Conservation (phyloP, 768 basidiomycete species). For the Boletus barrowsii region DNA sequence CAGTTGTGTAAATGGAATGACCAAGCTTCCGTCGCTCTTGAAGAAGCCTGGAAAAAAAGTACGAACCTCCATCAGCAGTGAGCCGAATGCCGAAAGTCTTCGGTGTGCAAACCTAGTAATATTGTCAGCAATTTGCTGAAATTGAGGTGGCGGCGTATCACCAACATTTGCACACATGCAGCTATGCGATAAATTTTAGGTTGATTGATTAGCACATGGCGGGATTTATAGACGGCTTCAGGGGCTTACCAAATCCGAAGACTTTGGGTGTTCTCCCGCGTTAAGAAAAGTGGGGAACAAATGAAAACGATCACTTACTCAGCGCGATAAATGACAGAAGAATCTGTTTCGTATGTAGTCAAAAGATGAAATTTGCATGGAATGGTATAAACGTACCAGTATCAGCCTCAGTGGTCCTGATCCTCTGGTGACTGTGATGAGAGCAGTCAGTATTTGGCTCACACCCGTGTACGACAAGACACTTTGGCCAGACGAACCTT, state of each 20-base stretch:
- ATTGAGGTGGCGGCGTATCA: not conserved
- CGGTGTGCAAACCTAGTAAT: conserved; percentile 18
- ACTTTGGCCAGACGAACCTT: conserved; percentile 12
- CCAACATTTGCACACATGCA: conserved; percentile 26
- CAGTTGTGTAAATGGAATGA: not conserved
- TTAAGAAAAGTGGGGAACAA: conserved; percentile 9
- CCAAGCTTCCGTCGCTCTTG: not conserved
- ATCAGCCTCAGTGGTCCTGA: conserved; percentile 11
- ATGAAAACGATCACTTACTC: conserved; percentile 14
- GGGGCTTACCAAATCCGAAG: conserved; percentile 28
- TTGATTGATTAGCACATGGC: not conserved
- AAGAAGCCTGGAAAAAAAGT: not conserved
- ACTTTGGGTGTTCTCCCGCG: conserved; percentile 10
- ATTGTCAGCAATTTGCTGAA: conserved; percentile 5
- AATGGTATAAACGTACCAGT: conserved; percentile 15
- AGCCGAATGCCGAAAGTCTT: conserved; percentile 20
- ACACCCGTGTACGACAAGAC: not conserved
- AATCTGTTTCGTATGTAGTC: conserved; percentile 8
- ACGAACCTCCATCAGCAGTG: conserved; percentile 20
- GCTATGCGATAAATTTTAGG: conserved; percentile 7
- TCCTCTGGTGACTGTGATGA: conserved; percentile 17
- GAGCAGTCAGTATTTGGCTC: not conserved
- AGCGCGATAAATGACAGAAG: conserved; percentile 19
- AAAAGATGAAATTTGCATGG: not conserved
- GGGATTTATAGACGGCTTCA: not conserved